phyloP scores from a whole-genome alignment of 1,284 basidiomycete species.

The Boletus semigastroideus region DNA sequence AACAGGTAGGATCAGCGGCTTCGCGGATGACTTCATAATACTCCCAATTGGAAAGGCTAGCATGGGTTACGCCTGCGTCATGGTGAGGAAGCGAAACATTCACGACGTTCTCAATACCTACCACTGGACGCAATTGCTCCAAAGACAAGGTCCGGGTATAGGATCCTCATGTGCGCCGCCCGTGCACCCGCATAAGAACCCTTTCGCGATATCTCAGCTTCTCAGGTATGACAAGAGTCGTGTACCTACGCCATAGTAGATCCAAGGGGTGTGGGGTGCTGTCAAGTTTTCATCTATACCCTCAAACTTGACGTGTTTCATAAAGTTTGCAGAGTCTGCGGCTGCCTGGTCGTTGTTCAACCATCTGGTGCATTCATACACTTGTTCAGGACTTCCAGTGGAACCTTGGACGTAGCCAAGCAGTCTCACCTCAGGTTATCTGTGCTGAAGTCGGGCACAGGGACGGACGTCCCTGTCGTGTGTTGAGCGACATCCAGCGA shows the following conservation, averaged over 20 bases:
- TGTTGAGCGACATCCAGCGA: not conserved
- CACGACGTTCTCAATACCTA: slow-evolving; percentile 33
- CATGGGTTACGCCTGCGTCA: slow-evolving; percentile 66
- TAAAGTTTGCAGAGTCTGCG: slow-evolving; percentile 92
- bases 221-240: not conserved
- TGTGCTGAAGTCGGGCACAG: slow-evolving; percentile 77
- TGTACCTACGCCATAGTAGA: slow-evolving; percentile 85
- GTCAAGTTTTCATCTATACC: slow-evolving; percentile 72
- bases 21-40: slow-evolving; percentile 87
- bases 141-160: slow-evolving; percentile 87
- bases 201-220: slow-evolving; percentile 35
- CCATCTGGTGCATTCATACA: slow-evolving; percentile 50
- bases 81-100: not conserved
- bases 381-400: slow-evolving; percentile 5
- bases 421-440: slow-evolving; percentile 64
- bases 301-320: slow-evolving; percentile 74
- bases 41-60: slow-evolving; percentile 73
- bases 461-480: slow-evolving; percentile 72
- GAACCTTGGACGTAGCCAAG: not conserved
- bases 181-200: slow-evolving; percentile 93
- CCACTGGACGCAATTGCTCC: slow-evolving; percentile 92
- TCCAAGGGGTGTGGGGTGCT: slow-evolving; percentile 78
- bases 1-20: slow-evolving; percentile 73
- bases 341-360: slow-evolving; percentile 88
- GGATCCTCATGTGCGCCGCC: slow-evolving; percentile 87